These are phyloP conservation scores for Teratosphaeria epicoccoides DNA, from an alignment of 2,329 filamentous ascomycete species.

Conservation along the genomic window DNA sequence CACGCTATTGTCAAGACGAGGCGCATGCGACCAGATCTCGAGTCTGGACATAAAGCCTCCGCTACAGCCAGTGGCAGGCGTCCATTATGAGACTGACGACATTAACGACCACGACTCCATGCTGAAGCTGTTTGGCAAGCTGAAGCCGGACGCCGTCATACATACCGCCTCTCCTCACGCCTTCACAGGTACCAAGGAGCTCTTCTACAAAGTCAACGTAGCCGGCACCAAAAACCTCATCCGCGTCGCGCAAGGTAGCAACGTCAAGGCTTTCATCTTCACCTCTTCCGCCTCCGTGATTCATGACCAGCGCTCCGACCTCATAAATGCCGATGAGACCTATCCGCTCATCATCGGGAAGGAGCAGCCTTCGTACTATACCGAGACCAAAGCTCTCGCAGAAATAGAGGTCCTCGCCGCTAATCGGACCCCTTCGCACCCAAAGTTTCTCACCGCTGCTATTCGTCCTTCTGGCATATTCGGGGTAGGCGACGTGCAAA, in stretches of 20 bases:
- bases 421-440: constrained; percentile 32
- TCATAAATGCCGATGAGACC: constrained; percentile 41
- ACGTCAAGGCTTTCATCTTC: constrained; percentile 44
- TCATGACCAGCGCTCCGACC: constrained; percentile 33
- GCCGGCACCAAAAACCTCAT: constrained; percentile 41
- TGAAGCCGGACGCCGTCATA: constrained; percentile 38
- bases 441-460: constrained; percentile 39
- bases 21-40: constrained; percentile 34
- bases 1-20: constrained; percentile 31
- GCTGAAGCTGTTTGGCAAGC: constrained; percentile 31
- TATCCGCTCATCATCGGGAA: constrained; percentile 37
- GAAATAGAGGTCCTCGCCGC: constrained; percentile 38
- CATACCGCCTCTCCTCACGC: constrained; percentile 41
- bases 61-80: constrained; percentile 30
- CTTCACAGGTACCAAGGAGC: constrained; percentile 26
- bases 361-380: constrained; percentile 41
- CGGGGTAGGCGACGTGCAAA: constrained; percentile 39
- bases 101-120: constrained; percentile 37
- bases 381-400: constrained; percentile 40
- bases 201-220: constrained; percentile 42
- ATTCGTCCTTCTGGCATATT: constrained; percentile 43
- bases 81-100: constrained; percentile 41
- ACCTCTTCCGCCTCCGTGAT: constrained; percentile 43
- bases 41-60: constrained; percentile 39
- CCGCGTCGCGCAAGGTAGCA: constrained; percentile 36